Base-by-base conservation (phyloP, 768 basidiomycete genomes). In the Tricholoma bakamatsutake region DNA sequence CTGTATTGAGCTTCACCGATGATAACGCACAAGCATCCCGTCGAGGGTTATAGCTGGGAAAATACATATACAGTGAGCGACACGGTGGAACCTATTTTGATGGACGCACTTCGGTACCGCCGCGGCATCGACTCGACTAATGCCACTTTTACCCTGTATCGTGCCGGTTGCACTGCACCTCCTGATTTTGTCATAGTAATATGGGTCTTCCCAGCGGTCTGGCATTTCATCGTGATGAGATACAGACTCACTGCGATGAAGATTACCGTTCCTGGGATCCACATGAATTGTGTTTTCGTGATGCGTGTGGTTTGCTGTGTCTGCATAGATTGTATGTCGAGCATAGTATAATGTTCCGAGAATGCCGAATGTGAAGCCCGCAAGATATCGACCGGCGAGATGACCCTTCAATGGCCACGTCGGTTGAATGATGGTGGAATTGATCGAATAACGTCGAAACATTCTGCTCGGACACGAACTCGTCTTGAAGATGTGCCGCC, bases 21-120 rank as follows among this genome's bases (percentile, higher is more conserved):
- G 50, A 47, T n/a, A 61, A 4, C 7, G 31, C 31, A 7, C 42
- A 48, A 31, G 46, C 30, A 34, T 61, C 56, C n/a, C 51, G 47
- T 10, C 39, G 42, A 17, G 53, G 50, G 18, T 7, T 34, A 45
- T 52, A 15, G 42, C 50, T 59, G 34, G 8, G 4, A 24, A 28
- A 7, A 34, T 42, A 18, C 28, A 50, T 9, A 27, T 37, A 6
- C 24, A 13, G 40, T 15, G n/a, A 35, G 31, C 13, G 12, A 12
- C 24, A 39, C 17, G 27, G 15, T 13, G 31, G 17, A n/a, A 35
- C n/a, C 11, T 3, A 21, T 2, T 46, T 10, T 15, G n/a, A 31
- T 6, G 4, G 34, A 58, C 59, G 31, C 11, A 63, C 62, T 54
- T 57, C 39, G 59, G 49, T 45, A 61, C 39, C n/a, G 54, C 37